Conservation (phyloP, 768 basidiomycete genomes). For the Mrakia frigida region DNA sequence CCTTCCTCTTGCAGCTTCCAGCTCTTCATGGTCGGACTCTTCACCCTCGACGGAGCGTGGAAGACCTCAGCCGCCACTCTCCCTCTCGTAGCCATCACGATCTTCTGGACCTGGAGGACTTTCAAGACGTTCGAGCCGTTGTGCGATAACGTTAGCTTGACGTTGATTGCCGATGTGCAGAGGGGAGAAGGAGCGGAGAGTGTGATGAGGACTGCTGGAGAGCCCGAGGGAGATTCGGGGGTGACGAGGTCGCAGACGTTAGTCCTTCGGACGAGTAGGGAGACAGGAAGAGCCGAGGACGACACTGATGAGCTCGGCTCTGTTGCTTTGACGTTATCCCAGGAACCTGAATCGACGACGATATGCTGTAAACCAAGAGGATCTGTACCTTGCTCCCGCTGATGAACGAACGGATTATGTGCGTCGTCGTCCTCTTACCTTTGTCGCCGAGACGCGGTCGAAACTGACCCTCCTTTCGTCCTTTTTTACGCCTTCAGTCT, state of each 20-base stretch:
- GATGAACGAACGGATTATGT: conserved; percentile 89
- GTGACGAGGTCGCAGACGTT: conserved; percentile 87
- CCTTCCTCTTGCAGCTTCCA: conserved; percentile 68
- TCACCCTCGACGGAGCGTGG: conserved; percentile 63
- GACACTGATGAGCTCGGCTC: neutral
- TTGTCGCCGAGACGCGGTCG: neutral
- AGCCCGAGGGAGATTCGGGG: conserved; percentile 66
- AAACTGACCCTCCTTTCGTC: neutral
- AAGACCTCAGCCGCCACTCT: conserved; percentile 59
- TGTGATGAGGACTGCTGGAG: conserved; percentile 54
- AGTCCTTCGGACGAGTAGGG: conserved; percentile 33
- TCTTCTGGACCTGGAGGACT: conserved; percentile 76
- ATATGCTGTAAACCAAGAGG: conserved; percentile 91
- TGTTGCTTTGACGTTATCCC: neutral
- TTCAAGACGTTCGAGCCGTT: conserved; percentile 63
- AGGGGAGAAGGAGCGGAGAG: conserved; percentile 80
- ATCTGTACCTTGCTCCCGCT: conserved; percentile 88
- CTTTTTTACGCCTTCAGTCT: conserved; percentile 53
- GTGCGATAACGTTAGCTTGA: conserved; percentile 54
- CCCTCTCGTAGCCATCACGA: conserved; percentile 69
- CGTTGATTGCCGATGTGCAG: conserved; percentile 81
- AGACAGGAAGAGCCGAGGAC: neutral
- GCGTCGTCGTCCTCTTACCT: conserved; percentile 36
- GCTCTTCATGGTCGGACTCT: conserved; percentile 94
- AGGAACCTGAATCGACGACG: conserved; percentile 75